Evolutionary conservation across 2,329 filamentous ascomycete genomes (phyloP).

Genomic region (Fusarium nygamai): DNA sequence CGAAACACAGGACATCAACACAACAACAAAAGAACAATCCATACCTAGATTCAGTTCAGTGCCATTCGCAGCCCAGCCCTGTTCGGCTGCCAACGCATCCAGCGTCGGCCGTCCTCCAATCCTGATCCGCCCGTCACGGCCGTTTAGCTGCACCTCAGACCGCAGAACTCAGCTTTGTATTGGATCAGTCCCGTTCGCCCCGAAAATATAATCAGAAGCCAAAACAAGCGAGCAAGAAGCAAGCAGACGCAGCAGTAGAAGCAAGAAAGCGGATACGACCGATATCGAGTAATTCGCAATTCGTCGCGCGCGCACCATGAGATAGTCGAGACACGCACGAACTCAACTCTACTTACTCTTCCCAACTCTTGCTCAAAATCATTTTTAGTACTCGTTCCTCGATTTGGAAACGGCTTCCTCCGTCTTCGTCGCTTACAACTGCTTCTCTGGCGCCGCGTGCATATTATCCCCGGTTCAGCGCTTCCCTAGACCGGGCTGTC

Average conservation of each 20-base stretch:
- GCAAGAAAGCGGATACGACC: constrained; percentile 37
- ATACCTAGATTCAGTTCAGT: constrained; percentile 19
- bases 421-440: constrained; percentile 26
- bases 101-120: constrained; percentile 37
- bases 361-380: not conserved
- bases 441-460: constrained; percentile 33
- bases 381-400: constrained; percentile 45
- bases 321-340: constrained; percentile 48
- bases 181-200: constrained; percentile 34
- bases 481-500: constrained; percentile 31
- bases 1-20: constrained; percentile 10
- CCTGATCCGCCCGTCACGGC: constrained; percentile 32
- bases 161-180: constrained; percentile 11
- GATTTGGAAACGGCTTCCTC: constrained; percentile 33
- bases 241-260: constrained; percentile 14
- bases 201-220: constrained; percentile 15
- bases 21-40: constrained; percentile 34
- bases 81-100: constrained; percentile 36
- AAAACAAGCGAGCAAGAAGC: constrained; percentile 30
- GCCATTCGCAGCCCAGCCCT: constrained; percentile 8
- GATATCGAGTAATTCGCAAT: constrained; percentile 49
- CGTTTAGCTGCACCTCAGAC: constrained; percentile 36
- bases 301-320: constrained; percentile 54
- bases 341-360: constrained; percentile 43
- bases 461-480: constrained; percentile 35